phyloP scores from a whole-genome alignment of 2,329 filamentous ascomycete species.

The Chrysosphaeria jannelii region DNA sequence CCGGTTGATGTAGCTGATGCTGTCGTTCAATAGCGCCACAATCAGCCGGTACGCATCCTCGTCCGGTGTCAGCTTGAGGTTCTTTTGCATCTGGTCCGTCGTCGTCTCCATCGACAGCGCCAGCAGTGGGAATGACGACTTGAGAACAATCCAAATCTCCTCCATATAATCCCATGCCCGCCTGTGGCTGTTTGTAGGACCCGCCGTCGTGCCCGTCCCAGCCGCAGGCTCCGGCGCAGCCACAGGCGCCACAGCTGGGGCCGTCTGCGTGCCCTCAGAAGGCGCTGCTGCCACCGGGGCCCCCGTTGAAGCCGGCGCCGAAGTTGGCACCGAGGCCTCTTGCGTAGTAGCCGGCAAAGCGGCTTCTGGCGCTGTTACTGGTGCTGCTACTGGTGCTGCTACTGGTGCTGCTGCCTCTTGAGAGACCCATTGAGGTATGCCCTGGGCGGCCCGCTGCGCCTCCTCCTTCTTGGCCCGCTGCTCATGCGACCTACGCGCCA shows the following conservation, averaged over 20 bases:
- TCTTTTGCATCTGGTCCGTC: constrained; percentile 95
- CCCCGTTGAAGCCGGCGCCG: constrained; percentile 1
- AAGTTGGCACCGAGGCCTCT: neutral
- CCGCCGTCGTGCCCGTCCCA: constrained; percentile 14
- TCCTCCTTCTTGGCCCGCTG: constrained; percentile 19
- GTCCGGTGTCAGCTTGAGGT: constrained; percentile 96
- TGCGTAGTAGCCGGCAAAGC: neutral
- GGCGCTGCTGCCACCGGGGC: neutral
- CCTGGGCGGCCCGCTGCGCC: constrained; percentile 2
- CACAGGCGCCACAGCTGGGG: constrained; percentile 1
- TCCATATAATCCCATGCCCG: constrained; percentile 92
- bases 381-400: constrained; percentile 1
- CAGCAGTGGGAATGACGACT: constrained; percentile 86
- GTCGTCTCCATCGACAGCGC: constrained; percentile 98
- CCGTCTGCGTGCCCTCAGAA: neutral
- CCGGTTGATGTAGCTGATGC: constrained; percentile 68
- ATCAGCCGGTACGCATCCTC: constrained; percentile 95
- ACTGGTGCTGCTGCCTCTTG: neutral
- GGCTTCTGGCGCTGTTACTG: constrained; percentile 1
- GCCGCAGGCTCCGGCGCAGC: constrained; percentile 1
- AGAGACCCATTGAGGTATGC: no score
- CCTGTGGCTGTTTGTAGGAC: no score
- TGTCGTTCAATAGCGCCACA: constrained; percentile 90
- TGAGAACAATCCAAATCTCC: constrained; percentile 79
- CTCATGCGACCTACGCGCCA: constrained; percentile 45